Evolutionary conservation across 129 eudicot species (phyloP).

Genomic region (Kitagawia praeruptora): DNA sequence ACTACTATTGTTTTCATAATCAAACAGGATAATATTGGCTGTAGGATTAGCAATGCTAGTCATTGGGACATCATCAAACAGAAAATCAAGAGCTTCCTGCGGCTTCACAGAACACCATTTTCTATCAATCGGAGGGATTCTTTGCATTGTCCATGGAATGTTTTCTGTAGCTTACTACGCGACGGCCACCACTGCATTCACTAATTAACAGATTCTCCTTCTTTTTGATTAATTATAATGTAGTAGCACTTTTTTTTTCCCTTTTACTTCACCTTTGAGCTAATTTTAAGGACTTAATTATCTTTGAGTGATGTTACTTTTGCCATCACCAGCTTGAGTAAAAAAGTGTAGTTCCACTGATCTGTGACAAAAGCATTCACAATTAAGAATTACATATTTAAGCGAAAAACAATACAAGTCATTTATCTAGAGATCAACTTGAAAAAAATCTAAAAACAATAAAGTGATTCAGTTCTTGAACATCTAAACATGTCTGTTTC

Average conservation of each 20-base stretch:
- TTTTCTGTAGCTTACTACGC: constrained; percentile 68
- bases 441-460: not conserved
- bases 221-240: not conserved
- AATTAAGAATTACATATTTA: not conserved
- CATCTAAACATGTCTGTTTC: too few species aligned
- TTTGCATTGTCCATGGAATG: constrained; percentile 77
- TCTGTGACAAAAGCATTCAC: not conserved
- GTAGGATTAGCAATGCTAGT: constrained; percentile 62
- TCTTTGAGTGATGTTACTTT: not conserved
- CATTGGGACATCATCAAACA: constrained; percentile 66
- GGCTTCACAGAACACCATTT: constrained; percentile 76
- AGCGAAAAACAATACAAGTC: not conserved
- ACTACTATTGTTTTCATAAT: not conserved
- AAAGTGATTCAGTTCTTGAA: not conserved
- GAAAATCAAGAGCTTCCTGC: constrained; percentile 63
- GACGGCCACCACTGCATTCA: constrained; percentile 48
- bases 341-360: not conserved
- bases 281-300: not conserved
- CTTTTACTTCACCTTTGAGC: not conserved
- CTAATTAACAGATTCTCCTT: not conserved
- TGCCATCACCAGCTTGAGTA: not conserved
- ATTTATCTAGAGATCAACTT: not conserved
- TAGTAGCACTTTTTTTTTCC: constrained; percentile 2
- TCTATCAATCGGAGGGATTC: constrained; percentile 76
- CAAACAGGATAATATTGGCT: constrained; percentile 57